Evolutionary conservation across 345 rosid genomes (phyloP), one percentile per base, ranked within the genome.

Genomic region (Gynandropsis gynandra): DNA sequence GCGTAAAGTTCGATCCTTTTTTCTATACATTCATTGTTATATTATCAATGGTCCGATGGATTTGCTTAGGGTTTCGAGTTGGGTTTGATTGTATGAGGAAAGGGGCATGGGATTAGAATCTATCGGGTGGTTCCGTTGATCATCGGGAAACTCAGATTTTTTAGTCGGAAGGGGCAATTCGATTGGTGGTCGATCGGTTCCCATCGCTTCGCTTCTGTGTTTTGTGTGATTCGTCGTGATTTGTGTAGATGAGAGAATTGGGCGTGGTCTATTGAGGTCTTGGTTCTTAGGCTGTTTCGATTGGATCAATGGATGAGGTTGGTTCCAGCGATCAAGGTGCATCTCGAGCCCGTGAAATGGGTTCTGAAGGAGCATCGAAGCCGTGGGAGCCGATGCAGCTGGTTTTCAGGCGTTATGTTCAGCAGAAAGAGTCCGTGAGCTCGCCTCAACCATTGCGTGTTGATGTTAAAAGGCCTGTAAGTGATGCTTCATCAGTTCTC

Each of bases 301-400:
- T 55, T 52, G 37, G 29, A 52, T 59, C 67, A 24, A 79, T 79
- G 85, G 86, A 79, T 62, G 90, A 74, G 48, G 74, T 71, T 59
- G 58, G 76, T 70, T 61, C 75, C 58, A 79, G 73, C 59, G 60
- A 68, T 61, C 66, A 56, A 31, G 77, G 64, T 67, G 70, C 52
- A 36, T 42, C 68, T 59, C 72, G 46, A 17, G 69, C 64, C 12
- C 68, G 40, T 12, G 61, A 52, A 72, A 31, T 48, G 62, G 60
- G 64, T 19, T 36, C 54, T 4, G 44, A 45, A 14, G 72, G 64
- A 5, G 57, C 61, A 0, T 62, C 75, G 1, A 54, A 70, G 0
- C 17, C 49, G 36, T 81, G 89, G 93, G 68, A 49, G 66, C 93
- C 93, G 9, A 74, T 63, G 63, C 75, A 67, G 76, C 71, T 78